Evolutionary conservation across 2,329 filamentous ascomycete species (phyloP).

Genomic region (Nigrospora oryzae): DNA sequence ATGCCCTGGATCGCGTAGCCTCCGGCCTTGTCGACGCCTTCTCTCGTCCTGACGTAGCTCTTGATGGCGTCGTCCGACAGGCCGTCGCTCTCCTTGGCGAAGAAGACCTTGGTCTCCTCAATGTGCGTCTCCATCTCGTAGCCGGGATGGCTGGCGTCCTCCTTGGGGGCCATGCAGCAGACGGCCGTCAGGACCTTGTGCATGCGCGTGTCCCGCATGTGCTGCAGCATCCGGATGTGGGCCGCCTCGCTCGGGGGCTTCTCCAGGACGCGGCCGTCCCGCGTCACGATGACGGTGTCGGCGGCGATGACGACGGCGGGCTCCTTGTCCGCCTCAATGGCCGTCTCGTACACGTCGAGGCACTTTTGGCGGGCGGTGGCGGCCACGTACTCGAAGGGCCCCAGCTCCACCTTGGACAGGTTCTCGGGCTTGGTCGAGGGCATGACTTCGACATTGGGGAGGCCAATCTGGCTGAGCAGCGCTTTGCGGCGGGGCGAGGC

Average conservation of each 20-base stretch:
- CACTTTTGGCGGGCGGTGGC: constrained; percentile 80
- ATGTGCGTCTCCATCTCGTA: constrained; percentile 76
- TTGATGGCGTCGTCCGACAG: constrained; percentile 73
- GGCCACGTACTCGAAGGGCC: constrained; percentile 85
- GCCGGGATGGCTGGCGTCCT: constrained; percentile 73
- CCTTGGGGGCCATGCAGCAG: constrained; percentile 72
- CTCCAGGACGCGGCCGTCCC: constrained; percentile 72
- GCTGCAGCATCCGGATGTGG: constrained; percentile 76
- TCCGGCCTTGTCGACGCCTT: constrained; percentile 93
- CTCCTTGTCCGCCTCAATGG: constrained; percentile 42
- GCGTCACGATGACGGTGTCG: constrained; percentile 80
- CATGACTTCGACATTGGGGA: constrained; percentile 73
- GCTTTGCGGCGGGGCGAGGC: constrained; percentile 78
- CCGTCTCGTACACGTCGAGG: constrained; percentile 55
- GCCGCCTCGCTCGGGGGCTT: constrained; percentile 78
- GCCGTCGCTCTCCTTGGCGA: constrained; percentile 55
- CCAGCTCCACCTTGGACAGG: constrained; percentile 64
- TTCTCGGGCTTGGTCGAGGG: constrained; percentile 81
- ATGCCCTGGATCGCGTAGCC: constrained; percentile 92
- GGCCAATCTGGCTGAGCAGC: constrained; percentile 74
- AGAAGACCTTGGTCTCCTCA: constrained; percentile 87
- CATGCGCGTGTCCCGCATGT: constrained; percentile 64
- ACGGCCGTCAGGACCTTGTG: constrained; percentile 87
- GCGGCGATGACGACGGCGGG: constrained; percentile 81
- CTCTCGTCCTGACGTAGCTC: constrained; percentile 71